These are phyloP conservation scores for Colletotrichum sp. DNA, from an alignment of 2,329 filamentous ascomycete genomes.

Conservation along the genomic window DNA sequence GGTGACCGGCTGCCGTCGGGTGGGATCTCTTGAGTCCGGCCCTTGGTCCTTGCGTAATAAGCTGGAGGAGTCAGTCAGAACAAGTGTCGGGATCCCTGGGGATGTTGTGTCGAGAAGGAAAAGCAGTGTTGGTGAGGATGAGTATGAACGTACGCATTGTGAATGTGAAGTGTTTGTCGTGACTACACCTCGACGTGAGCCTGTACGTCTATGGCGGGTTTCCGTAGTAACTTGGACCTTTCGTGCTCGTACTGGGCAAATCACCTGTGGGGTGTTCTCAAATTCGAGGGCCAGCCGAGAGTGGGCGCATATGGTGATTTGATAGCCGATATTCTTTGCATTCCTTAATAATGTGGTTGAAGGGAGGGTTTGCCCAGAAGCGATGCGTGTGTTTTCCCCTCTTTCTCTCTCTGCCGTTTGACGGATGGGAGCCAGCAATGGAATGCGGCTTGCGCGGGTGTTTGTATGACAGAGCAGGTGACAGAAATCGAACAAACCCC, in stretches of 20 bases:
- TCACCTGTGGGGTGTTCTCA: not conserved
- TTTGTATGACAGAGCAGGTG: not conserved
- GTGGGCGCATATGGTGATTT: not conserved
- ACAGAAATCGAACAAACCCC: not conserved
- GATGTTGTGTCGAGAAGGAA: not conserved
- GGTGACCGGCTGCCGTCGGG: constrained; percentile 17
- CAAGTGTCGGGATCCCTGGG: not conserved
- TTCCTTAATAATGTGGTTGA: not conserved
- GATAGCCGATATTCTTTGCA: not conserved
- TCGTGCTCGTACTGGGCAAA: not conserved
- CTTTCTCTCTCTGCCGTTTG: not conserved
- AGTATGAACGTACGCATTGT: not conserved
- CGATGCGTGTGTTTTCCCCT: not conserved
- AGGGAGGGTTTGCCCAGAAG: not conserved
- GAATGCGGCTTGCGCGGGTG: not conserved
- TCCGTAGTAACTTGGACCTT: not conserved
- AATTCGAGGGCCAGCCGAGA: not conserved
- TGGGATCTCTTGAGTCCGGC: constrained; percentile 19
- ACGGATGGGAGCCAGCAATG: not conserved
- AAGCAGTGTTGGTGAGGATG: not conserved
- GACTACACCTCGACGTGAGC: not conserved
- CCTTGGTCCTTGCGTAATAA: constrained; percentile 19
- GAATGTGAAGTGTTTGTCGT: not conserved
- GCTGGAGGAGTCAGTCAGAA: constrained; percentile 4
- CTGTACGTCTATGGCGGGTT: not conserved